phyloP scores from a whole-genome alignment of 805 yeast species.

The Hanseniaspora lindneri region DNA sequence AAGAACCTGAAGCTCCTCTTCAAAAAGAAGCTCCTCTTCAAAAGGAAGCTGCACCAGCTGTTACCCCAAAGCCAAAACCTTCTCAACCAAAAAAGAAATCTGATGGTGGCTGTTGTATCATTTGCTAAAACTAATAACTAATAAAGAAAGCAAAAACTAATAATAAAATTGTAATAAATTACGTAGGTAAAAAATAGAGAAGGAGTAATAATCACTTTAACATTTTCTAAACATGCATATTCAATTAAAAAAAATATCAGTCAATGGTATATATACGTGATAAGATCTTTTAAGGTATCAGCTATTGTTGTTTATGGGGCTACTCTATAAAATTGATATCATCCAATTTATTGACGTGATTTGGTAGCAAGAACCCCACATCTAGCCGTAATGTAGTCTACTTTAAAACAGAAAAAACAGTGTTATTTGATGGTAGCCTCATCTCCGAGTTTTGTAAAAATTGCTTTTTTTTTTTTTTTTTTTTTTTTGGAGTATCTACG shows the following conservation, averaged over 20 bases:
- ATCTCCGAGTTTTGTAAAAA: too few species aligned
- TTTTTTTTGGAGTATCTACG: neutral
- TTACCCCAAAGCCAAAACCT: constrained; percentile 28
- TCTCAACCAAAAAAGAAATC: constrained; percentile 15
- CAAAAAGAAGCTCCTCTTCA: constrained; percentile 20
- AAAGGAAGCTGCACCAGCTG: constrained; percentile 22
- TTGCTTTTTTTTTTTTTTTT: neutral
- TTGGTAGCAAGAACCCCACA: too few species aligned
- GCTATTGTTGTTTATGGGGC: neutral
- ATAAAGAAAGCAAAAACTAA: neutral
- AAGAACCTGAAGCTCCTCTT: constrained; percentile 10
- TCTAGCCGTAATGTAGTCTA: too few species aligned
- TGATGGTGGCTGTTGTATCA: constrained; percentile 10
- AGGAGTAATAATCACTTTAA: neutral
- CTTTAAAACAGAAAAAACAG: too few species aligned
- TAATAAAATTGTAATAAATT: neutral
- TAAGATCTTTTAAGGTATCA: too few species aligned
- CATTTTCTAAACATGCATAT: neutral
- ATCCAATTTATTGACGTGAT: too few species aligned
- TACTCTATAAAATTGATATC: too few species aligned
- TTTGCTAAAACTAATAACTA: too few species aligned
- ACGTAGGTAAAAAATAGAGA: neutral
- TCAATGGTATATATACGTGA: too few species aligned
- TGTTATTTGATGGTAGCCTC: too few species aligned
- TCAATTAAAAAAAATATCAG: too few species aligned